Base-by-base conservation (phyloP, 2,329 filamentous ascomycete species). In the Stagonosporopsis chrysanthemi region DNA sequence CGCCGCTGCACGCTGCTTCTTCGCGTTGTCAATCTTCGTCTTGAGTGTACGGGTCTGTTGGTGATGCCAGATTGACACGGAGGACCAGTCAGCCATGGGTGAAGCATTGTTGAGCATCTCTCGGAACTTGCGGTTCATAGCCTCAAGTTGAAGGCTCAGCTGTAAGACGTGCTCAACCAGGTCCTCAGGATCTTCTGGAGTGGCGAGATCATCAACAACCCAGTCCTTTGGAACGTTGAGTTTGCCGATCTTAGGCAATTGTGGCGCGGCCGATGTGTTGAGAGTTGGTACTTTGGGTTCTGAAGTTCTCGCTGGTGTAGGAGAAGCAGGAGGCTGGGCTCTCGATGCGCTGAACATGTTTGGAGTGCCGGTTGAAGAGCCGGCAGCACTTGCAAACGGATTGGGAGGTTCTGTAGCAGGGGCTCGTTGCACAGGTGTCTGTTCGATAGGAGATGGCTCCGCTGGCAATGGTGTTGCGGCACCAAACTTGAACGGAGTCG, bases 61-160 rank as follows among this genome's bases (percentile, higher is more conserved):
- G 23, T 61, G 54, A 52, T 75, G 73, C 70, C 71, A 75, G 7
- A 62, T 56, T 12, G 71, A 74, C 22, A 75, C 36, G 1, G 63
- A 48, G 6, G 67, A 63, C 72, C 72, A 75, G 54, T 75, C 72
- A 22, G 71, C 68, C 12, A 55, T 57, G 2, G 56, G 35, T 19
- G 70, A 57, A n/a, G 69, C 56, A 15, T 42, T 68, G 26, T 24
- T 63, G 15, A 75, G 31, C 48, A 70, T 69, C 14, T 65, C 57
- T n/a, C 64, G 61, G 51, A 69, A 75, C 23, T 60, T 62, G 29
- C 66, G 50, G 33, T 75, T 75, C 56, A 75, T 50, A 22, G 63
- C 43, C 26, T 62, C 63, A 7, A 75, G 67, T 45, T 72, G 63
- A 3, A 56, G 42, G 17, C 59, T 58, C 44, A 70, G 46, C 4